phyloP scores from a whole-genome alignment of 2,329 filamentous ascomycete species.

The Cladobotryum protrusum region DNA sequence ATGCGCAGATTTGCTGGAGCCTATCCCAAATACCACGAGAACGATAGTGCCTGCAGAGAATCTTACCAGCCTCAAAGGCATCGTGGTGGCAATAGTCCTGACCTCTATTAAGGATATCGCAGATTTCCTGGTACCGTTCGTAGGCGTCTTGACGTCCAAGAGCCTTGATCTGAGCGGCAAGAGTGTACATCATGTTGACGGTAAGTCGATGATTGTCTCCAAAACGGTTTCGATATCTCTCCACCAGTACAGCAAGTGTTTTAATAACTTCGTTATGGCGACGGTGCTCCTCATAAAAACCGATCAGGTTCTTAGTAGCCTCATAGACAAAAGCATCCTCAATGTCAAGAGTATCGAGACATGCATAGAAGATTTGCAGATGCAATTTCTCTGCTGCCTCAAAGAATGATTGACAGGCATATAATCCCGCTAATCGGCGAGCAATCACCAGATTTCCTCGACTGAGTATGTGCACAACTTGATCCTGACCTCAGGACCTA shows the following conservation, averaged over 20 bases:
- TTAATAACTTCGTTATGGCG: slow-evolving; percentile 33
- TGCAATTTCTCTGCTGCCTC: slow-evolving; percentile 33
- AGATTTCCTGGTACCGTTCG: slow-evolving; percentile 32
- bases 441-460: slow-evolving; percentile 28
- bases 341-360: slow-evolving; percentile 23
- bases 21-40: slow-evolving; percentile 37
- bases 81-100: slow-evolving; percentile 30
- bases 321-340: slow-evolving; percentile 26
- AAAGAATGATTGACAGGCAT: slow-evolving; percentile 29
- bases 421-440: slow-evolving; percentile 29
- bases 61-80: slow-evolving; percentile 39
- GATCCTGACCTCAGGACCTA: slow-evolving; percentile 24
- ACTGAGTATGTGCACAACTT: slow-evolving; percentile 26
- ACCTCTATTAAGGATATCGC: slow-evolving; percentile 26
- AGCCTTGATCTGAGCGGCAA: slow-evolving; percentile 18
- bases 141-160: slow-evolving; percentile 28
- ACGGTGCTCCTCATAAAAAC: slow-evolving; percentile 29
- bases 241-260: slow-evolving; percentile 28
- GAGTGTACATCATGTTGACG: slow-evolving; percentile 27
- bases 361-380: slow-evolving; percentile 31
- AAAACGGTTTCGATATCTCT: slow-evolving; percentile 23
- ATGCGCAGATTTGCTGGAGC: slow-evolving; percentile 38
- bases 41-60: slow-evolving; percentile 39
- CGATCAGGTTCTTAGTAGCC: slow-evolving; percentile 23
- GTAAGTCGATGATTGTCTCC: slow-evolving; percentile 26